phyloP scores from a whole-genome alignment of 2,329 filamentous ascomycete species.

The Aspergillus sp. region DNA sequence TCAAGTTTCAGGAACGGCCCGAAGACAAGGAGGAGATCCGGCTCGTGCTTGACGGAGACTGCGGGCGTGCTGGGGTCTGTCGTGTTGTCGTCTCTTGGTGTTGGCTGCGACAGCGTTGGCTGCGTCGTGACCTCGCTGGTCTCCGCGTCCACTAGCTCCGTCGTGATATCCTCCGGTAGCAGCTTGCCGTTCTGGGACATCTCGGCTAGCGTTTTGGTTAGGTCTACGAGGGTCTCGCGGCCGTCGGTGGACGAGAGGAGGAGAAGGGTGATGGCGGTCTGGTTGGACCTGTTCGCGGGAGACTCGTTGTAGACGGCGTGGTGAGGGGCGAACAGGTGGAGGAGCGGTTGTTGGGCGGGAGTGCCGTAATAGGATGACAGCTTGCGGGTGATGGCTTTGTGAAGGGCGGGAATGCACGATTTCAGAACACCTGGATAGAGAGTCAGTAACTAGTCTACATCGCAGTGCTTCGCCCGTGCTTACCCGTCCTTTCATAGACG shows the following conservation, averaged over 20 bases:
- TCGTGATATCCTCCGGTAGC: conserved; percentile 67
- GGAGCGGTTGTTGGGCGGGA: conserved; percentile 51
- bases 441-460: conserved; percentile 3
- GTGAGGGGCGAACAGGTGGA: conserved; percentile 66
- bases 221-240: conserved; percentile 84
- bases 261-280: conserved; percentile 51
- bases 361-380: conserved; percentile 81
- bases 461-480: conserved; percentile 12
- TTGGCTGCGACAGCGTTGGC: conserved; percentile 16
- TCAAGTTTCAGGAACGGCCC: conserved; percentile 72
- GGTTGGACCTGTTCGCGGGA: conserved; percentile 14
- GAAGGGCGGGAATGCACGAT: conserved; percentile 74
- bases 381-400: conserved; percentile 68
- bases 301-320: conserved; percentile 39
- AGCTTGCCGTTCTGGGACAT: conserved; percentile 91
- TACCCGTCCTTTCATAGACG: conserved; percentile 86
- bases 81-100: conserved; percentile 1
- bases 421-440: conserved; percentile 65
- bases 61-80: neutral
- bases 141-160: conserved; percentile 81
- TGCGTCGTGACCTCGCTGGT: conserved; percentile 50
- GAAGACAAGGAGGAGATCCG: conserved; percentile 82
- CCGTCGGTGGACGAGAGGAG: conserved; percentile 83
- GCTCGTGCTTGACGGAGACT: conserved; percentile 66
- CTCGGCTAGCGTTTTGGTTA: conserved; percentile 86